These are phyloP conservation scores for Paragyromitra xinjiangensis DNA, from an alignment of 495 filamentous ascomycete species.

Conservation along the genomic window DNA sequence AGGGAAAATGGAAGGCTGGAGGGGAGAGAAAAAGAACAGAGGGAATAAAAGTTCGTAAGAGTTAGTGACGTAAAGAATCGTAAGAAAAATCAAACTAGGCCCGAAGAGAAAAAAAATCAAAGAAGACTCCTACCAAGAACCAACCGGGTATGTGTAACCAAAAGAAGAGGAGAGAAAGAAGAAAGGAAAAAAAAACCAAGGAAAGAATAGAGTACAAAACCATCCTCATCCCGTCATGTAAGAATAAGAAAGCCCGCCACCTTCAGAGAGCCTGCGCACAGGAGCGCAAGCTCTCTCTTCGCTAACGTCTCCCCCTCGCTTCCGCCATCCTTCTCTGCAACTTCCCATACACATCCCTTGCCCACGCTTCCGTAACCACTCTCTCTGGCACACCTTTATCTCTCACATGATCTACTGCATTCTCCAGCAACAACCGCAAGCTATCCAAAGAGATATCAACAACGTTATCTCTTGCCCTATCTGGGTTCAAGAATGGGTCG, in stretches of 20 bases:
- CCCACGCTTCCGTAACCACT: constrained; percentile 70
- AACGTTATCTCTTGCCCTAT: constrained; percentile 64
- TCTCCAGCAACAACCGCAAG: constrained; percentile 70
- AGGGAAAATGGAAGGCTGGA: constrained; percentile 4
- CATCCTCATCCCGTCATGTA: constrained; percentile 37
- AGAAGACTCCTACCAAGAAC: constrained; percentile 40
- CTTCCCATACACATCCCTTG: constrained; percentile 58
- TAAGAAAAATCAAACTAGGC: constrained; percentile 13
- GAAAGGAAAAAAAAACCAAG: not conserved
- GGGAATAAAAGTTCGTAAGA: constrained; percentile 26
- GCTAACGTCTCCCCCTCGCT: constrained; percentile 29
- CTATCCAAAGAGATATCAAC: constrained; percentile 71
- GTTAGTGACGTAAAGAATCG: constrained; percentile 19
- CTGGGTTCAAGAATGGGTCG: constrained; percentile 86
- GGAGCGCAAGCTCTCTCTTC: constrained; percentile 6
- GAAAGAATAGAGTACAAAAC: constrained; percentile 18
- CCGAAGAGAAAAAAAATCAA: constrained; percentile 21
- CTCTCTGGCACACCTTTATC: constrained; percentile 67
- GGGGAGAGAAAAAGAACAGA: not conserved
- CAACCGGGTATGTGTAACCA: constrained; percentile 45
- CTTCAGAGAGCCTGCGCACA: constrained; percentile 22
- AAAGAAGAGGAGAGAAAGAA: constrained; percentile 25
- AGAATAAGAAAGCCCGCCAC: not conserved
- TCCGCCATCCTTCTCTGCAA: constrained; percentile 51
- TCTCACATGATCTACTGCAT: constrained; percentile 72